These are phyloP conservation scores for Aspergillus neoniger DNA, from an alignment of 2,329 filamentous ascomycete genomes.

Conservation along the genomic window DNA sequence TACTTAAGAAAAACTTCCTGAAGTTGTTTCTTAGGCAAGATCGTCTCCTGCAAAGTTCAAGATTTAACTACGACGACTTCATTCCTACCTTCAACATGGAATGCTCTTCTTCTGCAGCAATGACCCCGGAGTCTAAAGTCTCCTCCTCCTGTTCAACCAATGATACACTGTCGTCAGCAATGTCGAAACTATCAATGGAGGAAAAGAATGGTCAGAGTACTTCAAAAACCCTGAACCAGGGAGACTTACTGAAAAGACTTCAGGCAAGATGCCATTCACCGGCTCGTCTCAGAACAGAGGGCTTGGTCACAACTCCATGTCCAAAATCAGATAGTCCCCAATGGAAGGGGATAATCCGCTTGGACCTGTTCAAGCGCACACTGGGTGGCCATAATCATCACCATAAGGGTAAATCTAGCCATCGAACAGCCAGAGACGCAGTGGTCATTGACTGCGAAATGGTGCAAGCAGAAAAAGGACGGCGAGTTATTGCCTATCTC, in stretches of 20 bases:
- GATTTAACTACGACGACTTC: no score
- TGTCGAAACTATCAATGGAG: no score
- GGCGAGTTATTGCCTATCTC: slow-evolving; percentile 39
- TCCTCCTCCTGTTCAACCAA: no score
- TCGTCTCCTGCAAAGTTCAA: no score
- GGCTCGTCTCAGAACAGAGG: background rate
- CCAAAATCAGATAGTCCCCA: background rate
- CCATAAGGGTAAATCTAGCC: no score
- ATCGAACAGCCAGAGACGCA: slow-evolving; percentile 20
- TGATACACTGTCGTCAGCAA: no score
- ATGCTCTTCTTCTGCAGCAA: no score
- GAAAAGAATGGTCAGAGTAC: no score
- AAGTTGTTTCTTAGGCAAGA: no score
- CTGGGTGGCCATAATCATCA: background rate
- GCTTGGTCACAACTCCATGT: background rate
- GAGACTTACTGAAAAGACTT: background rate
- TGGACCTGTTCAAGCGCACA: background rate
- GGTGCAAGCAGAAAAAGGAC: slow-evolving; percentile 39
- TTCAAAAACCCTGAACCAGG: background rate
- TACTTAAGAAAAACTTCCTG: no score
- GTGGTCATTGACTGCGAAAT: slow-evolving; percentile 55
- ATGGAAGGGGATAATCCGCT: background rate
- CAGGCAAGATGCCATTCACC: background rate
- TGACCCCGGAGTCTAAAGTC: no score
- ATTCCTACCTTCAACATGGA: no score